Conservation (phyloP, 371 early-diverging fungal species). For the Mortierella sp. region DNA sequence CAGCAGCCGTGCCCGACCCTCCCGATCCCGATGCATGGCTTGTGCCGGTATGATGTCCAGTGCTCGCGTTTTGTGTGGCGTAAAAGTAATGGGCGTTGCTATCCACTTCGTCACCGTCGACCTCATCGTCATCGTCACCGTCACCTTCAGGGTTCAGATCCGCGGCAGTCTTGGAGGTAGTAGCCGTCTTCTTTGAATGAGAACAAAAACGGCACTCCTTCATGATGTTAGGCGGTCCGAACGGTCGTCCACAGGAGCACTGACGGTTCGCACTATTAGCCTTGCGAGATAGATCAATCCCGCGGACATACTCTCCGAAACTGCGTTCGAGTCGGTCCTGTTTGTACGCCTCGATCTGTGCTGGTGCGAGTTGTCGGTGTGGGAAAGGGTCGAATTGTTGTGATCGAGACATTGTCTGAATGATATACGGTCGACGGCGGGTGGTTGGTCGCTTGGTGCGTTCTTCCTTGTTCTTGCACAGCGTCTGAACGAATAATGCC, state of each 20-base stretch:
- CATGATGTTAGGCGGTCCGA: background rate
- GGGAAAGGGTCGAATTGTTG: conserved; percentile 14
- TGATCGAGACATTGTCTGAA: conserved; percentile 16
- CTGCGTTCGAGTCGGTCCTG: conserved; percentile 16
- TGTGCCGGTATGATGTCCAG: background rate
- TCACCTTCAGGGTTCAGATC: too few species aligned
- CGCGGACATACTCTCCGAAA: conserved; percentile 34
- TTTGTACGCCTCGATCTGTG: conserved; percentile 12
- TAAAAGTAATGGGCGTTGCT: background rate
- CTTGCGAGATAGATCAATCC: conserved; percentile 33
- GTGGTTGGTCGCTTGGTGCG: conserved; percentile 48
- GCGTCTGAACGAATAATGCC: conserved; percentile 71
- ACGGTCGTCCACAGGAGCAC: conserved; percentile 1
- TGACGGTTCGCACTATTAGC: conserved; percentile 8
- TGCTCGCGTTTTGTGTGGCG: too few species aligned
- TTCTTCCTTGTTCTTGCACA: conserved; percentile 59
- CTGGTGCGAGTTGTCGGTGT: conserved; percentile 11
- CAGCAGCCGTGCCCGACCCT: too few species aligned
- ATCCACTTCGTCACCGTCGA: conserved; percentile 42
- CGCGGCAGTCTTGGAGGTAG: conserved; percentile 5
- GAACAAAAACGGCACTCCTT: conserved; percentile 1
- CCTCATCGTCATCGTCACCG: conserved; percentile 6
- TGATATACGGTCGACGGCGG: conserved; percentile 58
- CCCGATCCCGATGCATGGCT: background rate
- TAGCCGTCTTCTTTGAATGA: conserved; percentile 1